Percentiles rank a stretch among this genome's conserved stretches.
phyloP scores from a whole-genome alignment of 306 rosid species.

The Lathyrus sativus region DNA sequence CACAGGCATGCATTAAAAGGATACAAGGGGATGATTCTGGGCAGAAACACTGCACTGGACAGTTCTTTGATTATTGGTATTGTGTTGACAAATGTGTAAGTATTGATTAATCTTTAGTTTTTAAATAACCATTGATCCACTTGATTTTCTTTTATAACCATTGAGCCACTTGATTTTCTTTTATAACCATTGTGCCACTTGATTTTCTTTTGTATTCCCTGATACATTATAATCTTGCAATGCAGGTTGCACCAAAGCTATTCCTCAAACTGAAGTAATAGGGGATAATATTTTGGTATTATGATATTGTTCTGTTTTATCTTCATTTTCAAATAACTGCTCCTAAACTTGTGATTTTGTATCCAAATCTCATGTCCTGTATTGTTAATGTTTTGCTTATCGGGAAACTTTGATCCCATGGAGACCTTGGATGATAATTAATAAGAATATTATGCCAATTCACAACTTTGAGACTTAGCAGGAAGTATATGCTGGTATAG shows the following conservation, averaged over 20 bases:
- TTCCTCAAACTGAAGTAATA: conserved; percentile 65
- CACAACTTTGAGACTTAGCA: conserved; percentile 16
- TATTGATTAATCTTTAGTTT: conserved; percentile 19
- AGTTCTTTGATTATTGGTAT: conserved; percentile 91
- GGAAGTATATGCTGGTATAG: conserved; percentile 17
- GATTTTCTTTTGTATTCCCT: conserved; percentile 10
- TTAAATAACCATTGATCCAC: background rate
- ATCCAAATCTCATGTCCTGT: conserved; percentile 34
- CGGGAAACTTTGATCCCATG: conserved; percentile 43
- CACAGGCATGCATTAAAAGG: conserved; percentile 84
- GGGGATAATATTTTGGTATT: conserved; percentile 35
- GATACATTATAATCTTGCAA: conserved; percentile 30
- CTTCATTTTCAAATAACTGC: conserved; percentile 34
- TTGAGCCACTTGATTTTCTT: conserved; percentile 14
- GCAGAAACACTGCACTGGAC: conserved; percentile 98
- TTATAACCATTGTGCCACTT: conserved; percentile 1
- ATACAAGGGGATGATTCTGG: conserved; percentile 78
- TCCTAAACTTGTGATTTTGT: conserved; percentile 41
- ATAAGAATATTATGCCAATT: conserved; percentile 47
- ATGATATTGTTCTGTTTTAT: conserved; percentile 35
- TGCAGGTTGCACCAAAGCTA: conserved; percentile 90
- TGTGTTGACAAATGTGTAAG: conserved; percentile 98
- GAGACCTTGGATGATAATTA: conserved; percentile 42
- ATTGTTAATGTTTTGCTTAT: conserved; percentile 34
- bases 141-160: conserved; percentile 16